These are phyloP conservation scores for Trichosanthes truncata DNA, from an alignment of 306 rosid species.

Conservation along the genomic window DNA sequence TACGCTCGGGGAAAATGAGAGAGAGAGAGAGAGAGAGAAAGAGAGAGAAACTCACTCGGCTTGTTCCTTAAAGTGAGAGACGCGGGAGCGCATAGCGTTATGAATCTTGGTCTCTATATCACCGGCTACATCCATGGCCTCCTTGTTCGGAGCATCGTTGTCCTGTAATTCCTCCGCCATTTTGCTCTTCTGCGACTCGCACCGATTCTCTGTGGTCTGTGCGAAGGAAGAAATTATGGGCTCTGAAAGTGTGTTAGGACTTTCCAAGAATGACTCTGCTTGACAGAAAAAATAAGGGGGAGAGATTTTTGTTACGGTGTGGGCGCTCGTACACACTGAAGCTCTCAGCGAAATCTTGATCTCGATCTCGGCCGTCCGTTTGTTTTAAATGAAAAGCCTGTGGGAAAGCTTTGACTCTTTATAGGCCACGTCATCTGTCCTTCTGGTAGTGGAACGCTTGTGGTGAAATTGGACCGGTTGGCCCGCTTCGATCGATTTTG, in stretches of 20 bases:
- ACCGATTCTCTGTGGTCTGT: neutral
- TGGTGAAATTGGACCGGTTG: neutral
- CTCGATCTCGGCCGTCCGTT: neutral
- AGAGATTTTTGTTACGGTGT: neutral
- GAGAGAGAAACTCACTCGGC: constrained; percentile 35
- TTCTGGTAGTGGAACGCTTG: neutral
- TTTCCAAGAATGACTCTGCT: neutral
- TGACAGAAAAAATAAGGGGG: neutral
- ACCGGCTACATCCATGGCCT: constrained; percentile 10
- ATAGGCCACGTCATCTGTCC: neutral
- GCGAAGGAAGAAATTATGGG: neutral
- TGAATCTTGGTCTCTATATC: constrained; percentile 48
- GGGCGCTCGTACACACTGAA: neutral
- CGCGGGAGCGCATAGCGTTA: constrained; percentile 47
- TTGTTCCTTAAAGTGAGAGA: constrained; percentile 68
- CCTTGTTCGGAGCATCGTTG: constrained; percentile 15
- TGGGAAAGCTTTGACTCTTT: neutral
- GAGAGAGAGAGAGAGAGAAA: constrained; percentile 5
- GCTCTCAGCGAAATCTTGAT: neutral
- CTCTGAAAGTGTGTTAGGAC: constrained; percentile 2
- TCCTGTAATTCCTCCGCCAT: constrained; percentile 49
- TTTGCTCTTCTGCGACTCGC: constrained; percentile 1
- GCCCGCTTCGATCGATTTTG: neutral
- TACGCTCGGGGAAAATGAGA: neutral
- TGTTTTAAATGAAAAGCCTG: neutral